Evolutionary conservation across 2,329 filamentous ascomycete genomes (phyloP).

Genomic region (Exserohilum rostratum): DNA sequence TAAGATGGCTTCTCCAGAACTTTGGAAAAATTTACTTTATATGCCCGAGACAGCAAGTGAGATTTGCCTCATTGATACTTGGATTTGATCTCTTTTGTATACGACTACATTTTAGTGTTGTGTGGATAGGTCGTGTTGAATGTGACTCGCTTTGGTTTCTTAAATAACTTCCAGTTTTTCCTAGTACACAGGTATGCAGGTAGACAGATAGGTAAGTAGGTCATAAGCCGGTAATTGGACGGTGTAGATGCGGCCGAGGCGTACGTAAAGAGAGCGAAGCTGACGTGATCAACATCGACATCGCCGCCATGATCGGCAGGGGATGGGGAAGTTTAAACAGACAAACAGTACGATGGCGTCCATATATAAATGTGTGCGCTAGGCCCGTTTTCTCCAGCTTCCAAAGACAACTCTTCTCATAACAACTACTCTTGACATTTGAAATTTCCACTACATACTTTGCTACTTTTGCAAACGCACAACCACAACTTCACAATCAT

Average conservation of each 20-base stretch:
- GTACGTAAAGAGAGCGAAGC: slow-evolving; percentile 5
- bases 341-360: neutral
- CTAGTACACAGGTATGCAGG: too few relatives aligned
- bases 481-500: slow-evolving; percentile 5
- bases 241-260: slow-evolving; percentile 19
- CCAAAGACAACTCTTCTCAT: neutral
- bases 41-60: too few relatives aligned
- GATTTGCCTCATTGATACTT: too few relatives aligned
- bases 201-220: too few relatives aligned
- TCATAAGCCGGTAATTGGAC: neutral
- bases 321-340: neutral
- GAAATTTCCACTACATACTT: neutral
- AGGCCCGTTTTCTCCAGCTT: too few relatives aligned
- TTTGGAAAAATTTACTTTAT: too few relatives aligned
- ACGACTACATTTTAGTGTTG: too few relatives aligned
- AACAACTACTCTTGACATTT: neutral
- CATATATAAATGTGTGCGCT: slow-evolving; percentile 7
- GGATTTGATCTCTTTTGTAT: too few relatives aligned
- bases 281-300: slow-evolving; percentile 8
- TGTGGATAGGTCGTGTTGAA: too few relatives aligned
- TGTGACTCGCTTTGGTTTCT: too few relatives aligned
- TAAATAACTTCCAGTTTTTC: too few relatives aligned
- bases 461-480: neutral
- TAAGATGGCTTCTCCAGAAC: too few relatives aligned
- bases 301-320: slow-evolving; percentile 2